These are phyloP conservation scores for Boletus semigastroideus DNA, from an alignment of 1,284 basidiomycete genomes.

Conservation along the genomic window DNA sequence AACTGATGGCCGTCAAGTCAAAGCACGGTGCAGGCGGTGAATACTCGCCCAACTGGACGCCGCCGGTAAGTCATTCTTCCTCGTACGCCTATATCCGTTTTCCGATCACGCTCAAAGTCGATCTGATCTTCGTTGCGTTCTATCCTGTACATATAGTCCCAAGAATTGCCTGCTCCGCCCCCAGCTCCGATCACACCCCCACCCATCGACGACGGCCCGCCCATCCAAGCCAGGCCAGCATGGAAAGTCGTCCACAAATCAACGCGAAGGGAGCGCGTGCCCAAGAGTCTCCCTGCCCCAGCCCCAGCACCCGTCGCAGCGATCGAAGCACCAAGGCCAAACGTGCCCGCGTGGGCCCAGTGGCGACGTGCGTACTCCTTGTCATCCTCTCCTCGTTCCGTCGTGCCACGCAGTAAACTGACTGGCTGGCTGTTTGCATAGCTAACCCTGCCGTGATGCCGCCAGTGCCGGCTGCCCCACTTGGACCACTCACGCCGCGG, in stretches of 20 bases:
- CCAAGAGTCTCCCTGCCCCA: conserved; percentile 37
- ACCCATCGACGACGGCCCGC: conserved; percentile 38
- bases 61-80: conserved; percentile 42
- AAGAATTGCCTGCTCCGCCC: conserved; percentile 38
- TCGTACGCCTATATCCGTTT: neutral
- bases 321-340: conserved; percentile 46
- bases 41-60: conserved; percentile 65
- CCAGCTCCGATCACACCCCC: conserved; percentile 34
- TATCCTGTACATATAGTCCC: conserved; percentile 19
- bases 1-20: conserved; percentile 72
- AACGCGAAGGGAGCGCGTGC: conserved; percentile 47
- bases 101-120: neutral
- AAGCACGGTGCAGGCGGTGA: conserved; percentile 72
- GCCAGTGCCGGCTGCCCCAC: conserved; percentile 41
- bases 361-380: conserved; percentile 60
- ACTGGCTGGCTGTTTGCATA: conserved; percentile 26
- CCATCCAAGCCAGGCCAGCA: conserved; percentile 56
- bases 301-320: conserved; percentile 39
- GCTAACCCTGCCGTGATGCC: conserved; percentile 60
- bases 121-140: neutral
- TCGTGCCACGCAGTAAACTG: neutral
- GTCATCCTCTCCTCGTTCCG: neutral
- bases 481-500: conserved; percentile 33
- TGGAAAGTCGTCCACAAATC: conserved; percentile 71
- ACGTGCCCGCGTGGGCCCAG: conserved; percentile 70